Evolutionary conservation across 108 stramenopile species (phyloP), one percentile per base, ranked within the genome.

Genomic region (Fragilaria radians): DNA sequence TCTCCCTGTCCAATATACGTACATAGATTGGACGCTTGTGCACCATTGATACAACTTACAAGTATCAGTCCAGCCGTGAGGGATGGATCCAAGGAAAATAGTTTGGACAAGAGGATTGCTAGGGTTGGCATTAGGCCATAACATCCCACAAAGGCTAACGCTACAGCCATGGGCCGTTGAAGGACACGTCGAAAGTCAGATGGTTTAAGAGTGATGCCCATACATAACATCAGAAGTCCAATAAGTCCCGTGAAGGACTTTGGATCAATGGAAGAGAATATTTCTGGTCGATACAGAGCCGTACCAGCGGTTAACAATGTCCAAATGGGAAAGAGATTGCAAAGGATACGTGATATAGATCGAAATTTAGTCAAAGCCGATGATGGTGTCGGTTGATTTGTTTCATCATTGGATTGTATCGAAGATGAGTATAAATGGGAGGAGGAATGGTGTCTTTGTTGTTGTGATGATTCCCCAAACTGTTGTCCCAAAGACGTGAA

Each of bases 1-100:
- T 96, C 92, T 34, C 97, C 97, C 58, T 89, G 91, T 48, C 95
- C 97, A 76, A 97, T 97, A 72, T 95, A 97, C 19, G 97, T 96
- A 72, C 95, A 96, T 33, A 97, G 82, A 67, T 97, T 97, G 58
- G 85, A 87, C 5, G 97, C 97, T 78, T 97, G 97, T 57, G 95
- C 97, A 46, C 97, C 97, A 66, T 97, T 97, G 79, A 97, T 95
- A 48, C 73, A 79, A 48, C 97, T 95, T 18, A 97, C 97, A 50
- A 97, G 76, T 18, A 97, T 94, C 86, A 97, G 93, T 62, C 97
- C 97, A 9, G 97, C 97, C 34, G 96, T 57, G 42, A 96, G 64
- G 31, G 89, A 88, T n/a, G 91, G 82, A 58, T 83, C 80, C 63
- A 97, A 76, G 18, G 54, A 67, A 55, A 93, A 95, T 0, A 62